Evolutionary conservation across 2,329 filamentous ascomycete species (phyloP), one percentile per base, ranked within the genome.

Genomic region (Fusarium gaditjirri): DNA sequence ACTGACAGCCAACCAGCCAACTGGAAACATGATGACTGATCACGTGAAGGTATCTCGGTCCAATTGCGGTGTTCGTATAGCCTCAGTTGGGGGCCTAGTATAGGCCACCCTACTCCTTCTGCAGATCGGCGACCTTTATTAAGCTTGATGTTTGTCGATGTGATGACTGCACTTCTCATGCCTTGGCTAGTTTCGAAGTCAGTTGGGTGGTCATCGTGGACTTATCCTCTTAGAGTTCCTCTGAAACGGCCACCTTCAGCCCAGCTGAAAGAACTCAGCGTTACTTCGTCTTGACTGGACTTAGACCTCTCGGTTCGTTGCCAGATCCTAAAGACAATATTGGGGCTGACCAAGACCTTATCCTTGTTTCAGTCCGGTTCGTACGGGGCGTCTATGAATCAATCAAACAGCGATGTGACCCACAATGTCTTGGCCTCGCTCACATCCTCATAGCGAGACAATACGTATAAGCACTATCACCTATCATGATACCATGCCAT

Each of bases 1-100:
- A 46, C 38, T 61, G 56, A 50, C 39, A 71, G 41, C 67, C 70
- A 72, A 73, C 70, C 70, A 72, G 53, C 65, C 56, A 67, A 47
- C 46, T 46, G 41, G 46, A 58, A 70, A 50, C 55, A 39, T 19
- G 12, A 42, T 33, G 19, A 29, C 4, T 41, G 23, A 41, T 73
- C 71, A 73, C 71, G 71, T 73, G 71, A 71, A 31, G 1, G 0
- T 4, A 8, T 27, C 19, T 64, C 43, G 19, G n/a, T 61, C 71
- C 71, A 73, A 73, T 73, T 31, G 55, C 31, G 31, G 41, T 38
- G 42, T 31, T 19, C 35, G 33, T 68, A 62, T 73, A 73, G 44
- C 70, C 70, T 73, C 71, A 39, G 39, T 53, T 44, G n/a, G 35
- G 53, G 68, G 53, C 49, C 68, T 27, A 61, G 33, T 31, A 47